Evolutionary conservation across 495 filamentous ascomycete genomes (phyloP), one percentile per base, ranked within the genome.

Genomic region (Parmelia sp.): DNA sequence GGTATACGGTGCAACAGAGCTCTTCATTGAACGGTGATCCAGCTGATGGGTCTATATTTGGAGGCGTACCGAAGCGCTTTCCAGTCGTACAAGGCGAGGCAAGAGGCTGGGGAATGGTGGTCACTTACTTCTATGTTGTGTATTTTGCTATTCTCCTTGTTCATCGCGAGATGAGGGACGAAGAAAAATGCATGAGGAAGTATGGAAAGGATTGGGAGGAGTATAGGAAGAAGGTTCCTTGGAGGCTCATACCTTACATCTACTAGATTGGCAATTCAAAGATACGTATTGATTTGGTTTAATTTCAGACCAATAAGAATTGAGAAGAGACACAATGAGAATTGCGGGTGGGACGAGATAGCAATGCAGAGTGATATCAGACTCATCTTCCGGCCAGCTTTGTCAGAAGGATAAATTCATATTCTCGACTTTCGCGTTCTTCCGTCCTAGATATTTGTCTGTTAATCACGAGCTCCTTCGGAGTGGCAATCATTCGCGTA

Each of bases 91-190:
- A 87, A 58, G 90, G 87, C 5, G 86, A 90, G 40, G 83, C 86
- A 29, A 83, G 79, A 65, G 91, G 90, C 5, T 93, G 86, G 85
- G 91, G 89, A 39, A 92, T 91, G 73, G 74, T 93, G 21, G 79
- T 97, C 69, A 96, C 93, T 0, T 97, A 97, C 78, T 97, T 98
- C 73, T 97, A 94, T 77, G 77, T 98, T 61, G 64, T 95, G 19
- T 98, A 97, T 77, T 98, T 97, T 77, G 92, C 88, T 1, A 75
- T 96, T 33, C 75, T 98, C 64, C 81, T 97, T 19, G 77, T 98
- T 61, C 94, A 98, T 72, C 88, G 94, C n/a, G 91, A 96, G 71
- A 78, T 86, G 64, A 82, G 93, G 68, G 94, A 97, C 70, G 94
- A 97, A 68, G 88, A 90, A 74, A 96, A 96, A 81, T 98, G 95